Evolutionary conservation across 2,329 filamentous ascomycete genomes (phyloP).

Genomic region (Amphichorda felina): DNA sequence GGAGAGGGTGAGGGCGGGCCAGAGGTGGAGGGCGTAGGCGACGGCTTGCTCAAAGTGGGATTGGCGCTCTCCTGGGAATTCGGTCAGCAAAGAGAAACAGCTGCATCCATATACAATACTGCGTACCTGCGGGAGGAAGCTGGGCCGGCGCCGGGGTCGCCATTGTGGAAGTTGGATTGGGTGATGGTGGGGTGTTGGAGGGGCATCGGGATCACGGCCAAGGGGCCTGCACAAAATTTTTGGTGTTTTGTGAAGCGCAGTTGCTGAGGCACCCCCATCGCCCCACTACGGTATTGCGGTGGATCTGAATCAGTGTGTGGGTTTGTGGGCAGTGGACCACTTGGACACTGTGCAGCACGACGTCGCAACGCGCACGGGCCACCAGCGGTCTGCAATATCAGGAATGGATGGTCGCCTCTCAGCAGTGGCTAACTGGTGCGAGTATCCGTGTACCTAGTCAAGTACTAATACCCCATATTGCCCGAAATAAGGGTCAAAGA

Average conservation of each 20-base stretch:
- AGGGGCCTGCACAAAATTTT: constrained; percentile 1
- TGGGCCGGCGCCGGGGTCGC: constrained; percentile 4
- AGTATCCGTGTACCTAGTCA: too few relatives aligned
- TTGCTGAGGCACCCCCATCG: too few relatives aligned
- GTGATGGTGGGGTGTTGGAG: constrained; percentile 6
- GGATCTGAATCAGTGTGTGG: too few relatives aligned
- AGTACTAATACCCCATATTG: too few relatives aligned
- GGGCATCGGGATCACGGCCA: constrained; percentile 2
- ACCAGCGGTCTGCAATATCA: neutral
- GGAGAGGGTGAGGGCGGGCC: constrained; percentile 79
- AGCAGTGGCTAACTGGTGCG: too few relatives aligned
- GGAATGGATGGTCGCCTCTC: neutral
- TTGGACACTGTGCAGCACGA: too few relatives aligned
- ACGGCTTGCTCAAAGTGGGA: constrained; percentile 75
- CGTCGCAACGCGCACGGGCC: neutral
- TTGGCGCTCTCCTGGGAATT: constrained; percentile 24
- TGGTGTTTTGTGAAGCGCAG: neutral
- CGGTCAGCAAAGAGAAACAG: neutral
- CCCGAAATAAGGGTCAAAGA: constrained; percentile 2
- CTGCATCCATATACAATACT: neutral
- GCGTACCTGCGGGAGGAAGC: constrained; percentile 8
- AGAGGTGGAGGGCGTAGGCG: constrained; percentile 73
- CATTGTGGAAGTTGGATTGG: constrained; percentile 2
- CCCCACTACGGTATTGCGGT: too few relatives aligned
- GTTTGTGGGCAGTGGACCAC: too few relatives aligned